These are phyloP conservation scores for Xylaria sp. DNA, from an alignment of 2,329 filamentous ascomycete genomes.

Conservation along the genomic window DNA sequence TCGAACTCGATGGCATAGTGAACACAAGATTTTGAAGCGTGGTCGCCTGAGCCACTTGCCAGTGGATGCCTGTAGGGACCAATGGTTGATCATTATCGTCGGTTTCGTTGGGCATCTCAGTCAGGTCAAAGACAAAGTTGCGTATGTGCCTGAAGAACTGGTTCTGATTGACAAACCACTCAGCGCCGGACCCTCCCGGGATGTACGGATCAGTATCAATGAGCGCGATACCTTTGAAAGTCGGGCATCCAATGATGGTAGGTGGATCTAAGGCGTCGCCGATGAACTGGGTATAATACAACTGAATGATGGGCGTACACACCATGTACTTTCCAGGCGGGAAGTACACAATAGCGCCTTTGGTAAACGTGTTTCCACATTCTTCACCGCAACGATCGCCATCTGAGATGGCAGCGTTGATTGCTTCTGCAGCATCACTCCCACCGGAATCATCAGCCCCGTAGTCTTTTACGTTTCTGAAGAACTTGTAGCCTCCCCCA, in stretches of 20 bases:
- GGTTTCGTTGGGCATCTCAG: conserved; percentile 57
- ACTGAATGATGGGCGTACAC: conserved; percentile 57
- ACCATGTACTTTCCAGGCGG: conserved; percentile 24
- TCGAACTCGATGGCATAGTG: conserved; percentile 56
- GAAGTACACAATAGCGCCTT: conserved; percentile 24
- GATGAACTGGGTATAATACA: conserved; percentile 78
- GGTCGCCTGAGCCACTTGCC: conserved; percentile 69
- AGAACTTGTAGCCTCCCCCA: conserved; percentile 35
- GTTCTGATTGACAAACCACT: conserved; percentile 64
- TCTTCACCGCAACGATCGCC: conserved; percentile 22
- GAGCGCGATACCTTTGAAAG: conserved; percentile 57
- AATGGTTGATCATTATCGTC: conserved; percentile 54
- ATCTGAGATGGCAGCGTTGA: conserved; percentile 18
- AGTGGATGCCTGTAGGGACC: conserved; percentile 64
- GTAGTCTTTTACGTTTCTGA: conserved; percentile 22
- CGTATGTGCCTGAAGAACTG: conserved; percentile 67
- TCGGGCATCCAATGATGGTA: conserved; percentile 64
- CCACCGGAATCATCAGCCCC: conserved; percentile 9
- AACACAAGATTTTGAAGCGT: conserved; percentile 71
- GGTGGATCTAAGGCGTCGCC: conserved; percentile 72
- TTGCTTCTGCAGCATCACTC: conserved; percentile 9
- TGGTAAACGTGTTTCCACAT: conserved; percentile 20
- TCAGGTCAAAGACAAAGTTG: conserved; percentile 63
- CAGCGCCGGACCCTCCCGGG: conserved; percentile 12
- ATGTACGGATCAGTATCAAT: conserved; percentile 38